phyloP scores from a whole-genome alignment of 371 early-diverging fungal genomes.

The Rhizopus arrhizus region DNA sequence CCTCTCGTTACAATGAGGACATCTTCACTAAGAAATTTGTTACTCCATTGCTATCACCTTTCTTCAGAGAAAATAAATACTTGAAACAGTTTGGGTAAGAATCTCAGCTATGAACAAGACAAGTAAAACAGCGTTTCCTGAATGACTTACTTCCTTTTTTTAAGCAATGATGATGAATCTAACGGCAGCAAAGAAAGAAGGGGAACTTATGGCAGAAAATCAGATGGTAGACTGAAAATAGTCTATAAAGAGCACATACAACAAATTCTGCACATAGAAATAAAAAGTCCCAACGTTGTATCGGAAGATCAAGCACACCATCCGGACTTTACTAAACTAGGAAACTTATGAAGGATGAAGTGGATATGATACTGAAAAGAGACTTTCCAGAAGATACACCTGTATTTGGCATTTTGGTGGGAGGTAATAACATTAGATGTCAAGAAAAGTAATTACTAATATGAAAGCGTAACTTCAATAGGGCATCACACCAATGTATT shows the following conservation, averaged over 20 bases:
- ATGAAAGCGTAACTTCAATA: constrained; percentile 4
- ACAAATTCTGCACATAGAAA: constrained; percentile 6
- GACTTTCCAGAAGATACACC: constrained; percentile 7
- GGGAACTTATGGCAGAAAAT: neutral
- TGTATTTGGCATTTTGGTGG: constrained; percentile 9
- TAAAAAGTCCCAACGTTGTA: constrained; percentile 3
- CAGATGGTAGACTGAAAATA: neutral
- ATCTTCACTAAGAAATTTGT: neutral
- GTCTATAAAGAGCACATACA: neutral
- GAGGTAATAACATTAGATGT: constrained; percentile 10
- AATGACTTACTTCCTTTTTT: neutral
- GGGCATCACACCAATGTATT: no score
- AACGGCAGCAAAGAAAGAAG: constrained; percentile 1
- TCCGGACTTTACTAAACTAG: constrained; percentile 1
- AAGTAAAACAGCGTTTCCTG: neutral
- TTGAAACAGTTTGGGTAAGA: neutral
- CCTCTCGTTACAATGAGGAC: neutral
- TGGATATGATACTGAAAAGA: neutral
- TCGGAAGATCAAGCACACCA: constrained; percentile 1
- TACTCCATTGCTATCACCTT: neutral
- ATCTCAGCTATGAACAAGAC: no score
- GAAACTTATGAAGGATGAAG: constrained; percentile 6
- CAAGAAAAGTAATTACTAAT: constrained; percentile 3
- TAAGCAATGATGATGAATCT: neutral
- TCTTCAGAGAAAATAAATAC: constrained; percentile 4